phyloP scores from a whole-genome alignment of 768 basidiomycete genomes.

The Calocybe cyanea region DNA sequence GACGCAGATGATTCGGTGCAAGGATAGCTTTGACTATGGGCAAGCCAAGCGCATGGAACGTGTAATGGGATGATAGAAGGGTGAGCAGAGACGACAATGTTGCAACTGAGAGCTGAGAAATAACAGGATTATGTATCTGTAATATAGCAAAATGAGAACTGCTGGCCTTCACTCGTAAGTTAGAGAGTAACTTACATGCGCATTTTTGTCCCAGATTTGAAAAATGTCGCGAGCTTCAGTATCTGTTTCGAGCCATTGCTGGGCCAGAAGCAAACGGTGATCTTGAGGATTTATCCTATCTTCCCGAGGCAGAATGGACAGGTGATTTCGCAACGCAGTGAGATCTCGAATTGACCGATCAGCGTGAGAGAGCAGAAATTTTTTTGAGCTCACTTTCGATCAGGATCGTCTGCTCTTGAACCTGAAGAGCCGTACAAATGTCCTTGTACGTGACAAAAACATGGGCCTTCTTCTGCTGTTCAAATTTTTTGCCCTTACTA shows the following conservation, averaged over 20 bases:
- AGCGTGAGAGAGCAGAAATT: background rate
- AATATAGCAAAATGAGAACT: too few relatives aligned
- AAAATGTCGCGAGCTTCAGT: slow-evolving; percentile 62
- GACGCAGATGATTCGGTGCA: slow-evolving; percentile 48
- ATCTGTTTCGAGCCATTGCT: slow-evolving; percentile 57
- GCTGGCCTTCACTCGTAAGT: background rate
- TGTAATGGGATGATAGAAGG: slow-evolving; percentile 65
- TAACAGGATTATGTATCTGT: slow-evolving; percentile 41
- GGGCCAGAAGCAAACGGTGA: slow-evolving; percentile 53
- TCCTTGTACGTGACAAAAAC: slow-evolving; percentile 23
- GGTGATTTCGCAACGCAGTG: slow-evolving; percentile 56
- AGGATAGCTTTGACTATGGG: slow-evolving; percentile 62
- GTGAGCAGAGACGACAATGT: slow-evolving; percentile 57
- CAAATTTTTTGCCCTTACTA: too few relatives aligned
- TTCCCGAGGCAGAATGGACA: slow-evolving; percentile 51
- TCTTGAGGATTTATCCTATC: slow-evolving; percentile 48
- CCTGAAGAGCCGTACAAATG: slow-evolving; percentile 28
- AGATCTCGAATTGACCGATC: slow-evolving; percentile 32
- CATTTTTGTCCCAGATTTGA: slow-evolving; percentile 52
- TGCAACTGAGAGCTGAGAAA: slow-evolving; percentile 40
- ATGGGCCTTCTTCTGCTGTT: too few relatives aligned
- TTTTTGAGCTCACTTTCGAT: slow-evolving; percentile 25
- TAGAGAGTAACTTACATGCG: slow-evolving; percentile 40
- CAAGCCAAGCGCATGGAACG: slow-evolving; percentile 58
- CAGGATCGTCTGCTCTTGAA: slow-evolving; percentile 29